These are phyloP conservation scores for Alternaria sp. DNA, from an alignment of 2,329 filamentous ascomycete genomes.

Conservation along the genomic window DNA sequence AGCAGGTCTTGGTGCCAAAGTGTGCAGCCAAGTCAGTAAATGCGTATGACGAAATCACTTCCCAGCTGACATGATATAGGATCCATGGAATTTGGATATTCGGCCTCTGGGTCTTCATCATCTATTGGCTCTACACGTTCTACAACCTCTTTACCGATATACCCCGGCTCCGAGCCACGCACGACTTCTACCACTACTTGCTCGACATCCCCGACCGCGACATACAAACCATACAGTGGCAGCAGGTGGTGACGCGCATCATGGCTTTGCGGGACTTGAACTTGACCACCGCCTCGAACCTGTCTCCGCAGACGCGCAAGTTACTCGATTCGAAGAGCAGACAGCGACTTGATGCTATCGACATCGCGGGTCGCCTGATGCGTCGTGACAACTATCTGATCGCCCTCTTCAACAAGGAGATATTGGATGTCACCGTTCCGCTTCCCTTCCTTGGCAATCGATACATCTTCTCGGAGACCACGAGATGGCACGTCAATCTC, in stretches of 20 bases:
- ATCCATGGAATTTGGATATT: constrained; percentile 81
- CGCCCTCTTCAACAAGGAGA: constrained; percentile 95
- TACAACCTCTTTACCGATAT: constrained; percentile 77
- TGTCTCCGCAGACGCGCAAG: constrained; percentile 64
- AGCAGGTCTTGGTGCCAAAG: constrained; percentile 70
- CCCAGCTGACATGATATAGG: constrained; percentile 38
- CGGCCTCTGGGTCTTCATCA: constrained; percentile 80
- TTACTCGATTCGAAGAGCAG: constrained; percentile 85
- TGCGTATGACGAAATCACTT: background rate
- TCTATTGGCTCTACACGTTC: constrained; percentile 83
- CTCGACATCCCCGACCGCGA: constrained; percentile 84
- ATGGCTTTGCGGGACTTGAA: constrained; percentile 87
- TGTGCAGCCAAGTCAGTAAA: constrained; percentile 64
- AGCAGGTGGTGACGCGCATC: constrained; percentile 83
- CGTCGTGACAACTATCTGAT: constrained; percentile 96
- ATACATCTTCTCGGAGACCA: constrained; percentile 84
- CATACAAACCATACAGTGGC: constrained; percentile 94
- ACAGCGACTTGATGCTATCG: constrained; percentile 91
- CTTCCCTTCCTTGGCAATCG: constrained; percentile 80
- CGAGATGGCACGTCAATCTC: constrained; percentile 91
- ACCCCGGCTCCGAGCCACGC: constrained; percentile 75
- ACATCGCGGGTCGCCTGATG: constrained; percentile 97
- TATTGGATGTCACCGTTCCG: constrained; percentile 84
- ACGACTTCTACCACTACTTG: constrained; percentile 83
- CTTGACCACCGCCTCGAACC: constrained; percentile 74